Evolutionary conservation across 371 early-diverging fungal genomes (phyloP), one percentile per base, ranked within the genome.

Genomic region (Mortierella sp.): DNA sequence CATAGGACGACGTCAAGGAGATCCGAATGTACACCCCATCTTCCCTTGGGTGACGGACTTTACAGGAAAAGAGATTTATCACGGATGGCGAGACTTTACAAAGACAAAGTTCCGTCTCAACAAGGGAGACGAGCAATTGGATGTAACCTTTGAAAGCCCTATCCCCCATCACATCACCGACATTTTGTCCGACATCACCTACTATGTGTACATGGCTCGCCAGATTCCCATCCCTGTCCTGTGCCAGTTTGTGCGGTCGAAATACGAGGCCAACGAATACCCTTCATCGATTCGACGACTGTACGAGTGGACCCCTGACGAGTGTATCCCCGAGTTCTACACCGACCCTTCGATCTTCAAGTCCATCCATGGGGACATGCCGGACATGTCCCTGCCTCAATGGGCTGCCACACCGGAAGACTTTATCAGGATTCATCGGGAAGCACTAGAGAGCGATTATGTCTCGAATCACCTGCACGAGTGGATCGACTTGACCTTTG

Each of bases 401-500:
- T 95, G 95, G 95, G 95, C 95, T 18, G 32, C 56, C 0, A 89
- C 94, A 2, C 93, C 94, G 3, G 93, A 94, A 74, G 95, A 94
- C 29, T 95, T 95, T 77, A 90, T 95, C n/a, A 80, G 78, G 24
- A 91, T 92, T 48, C 94, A 95, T 76, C 89, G 93, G 18, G 92
- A 92, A 46, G 93, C 93, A 0, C 89, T 98, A 1, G 97, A 98
- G 81, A 93, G 96, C 54, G 95, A 96, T 6, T 92, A 94, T 88
- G 97, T 97, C 0, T 93, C 96, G 3, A 80, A 80, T 10, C 90
- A 94, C 68, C 80, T 97, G 14, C 95, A 97, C 78, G 88, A 93
- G 56, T 97, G 97, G 97, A 95, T 97, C 68, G 96, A 97, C 86
- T 84, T 97, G 49, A 95, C 96, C 0, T 97, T 96, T 90, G 97